phyloP scores from a whole-genome alignment of 257 asterid genomes.

The Ophiorrhiza pumila region DNA sequence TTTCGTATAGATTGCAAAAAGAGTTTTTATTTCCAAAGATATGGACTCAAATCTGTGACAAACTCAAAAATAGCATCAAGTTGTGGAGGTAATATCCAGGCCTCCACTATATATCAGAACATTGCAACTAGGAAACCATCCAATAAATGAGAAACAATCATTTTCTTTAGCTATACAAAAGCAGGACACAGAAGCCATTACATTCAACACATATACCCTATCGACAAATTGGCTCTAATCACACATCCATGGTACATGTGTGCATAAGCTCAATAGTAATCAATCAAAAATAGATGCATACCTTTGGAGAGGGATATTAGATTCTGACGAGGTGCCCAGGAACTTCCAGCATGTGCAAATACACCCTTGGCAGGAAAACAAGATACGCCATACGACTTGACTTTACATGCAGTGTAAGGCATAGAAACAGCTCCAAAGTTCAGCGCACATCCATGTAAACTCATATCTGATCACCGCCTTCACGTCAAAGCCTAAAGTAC shows the following conservation, averaged over 20 bases:
- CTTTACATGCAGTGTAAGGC: conserved; percentile 31
- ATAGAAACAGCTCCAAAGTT: conserved; percentile 35
- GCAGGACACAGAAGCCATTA: not conserved
- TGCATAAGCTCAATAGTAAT: not conserved
- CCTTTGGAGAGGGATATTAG: conserved; percentile 33
- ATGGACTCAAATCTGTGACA: not conserved
- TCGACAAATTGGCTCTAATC: not conserved
- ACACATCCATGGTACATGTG: not conserved
- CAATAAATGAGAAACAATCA: not conserved
- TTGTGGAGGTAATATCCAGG: not conserved
- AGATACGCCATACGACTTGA: conserved; percentile 20
- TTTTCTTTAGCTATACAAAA: not conserved
- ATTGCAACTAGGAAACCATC: not conserved
- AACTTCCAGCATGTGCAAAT: conserved; percentile 24
- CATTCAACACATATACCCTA: not conserved
- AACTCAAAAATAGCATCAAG: not conserved
- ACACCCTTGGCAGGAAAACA: conserved; percentile 21
- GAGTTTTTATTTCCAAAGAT: not conserved
- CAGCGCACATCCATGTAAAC: conserved; percentile 41
- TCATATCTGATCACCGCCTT: conserved; percentile 43
- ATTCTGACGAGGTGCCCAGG: conserved; percentile 23
- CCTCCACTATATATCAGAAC: not conserved
- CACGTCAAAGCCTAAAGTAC: conserved; percentile 5
- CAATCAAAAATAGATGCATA: conserved; percentile 19
- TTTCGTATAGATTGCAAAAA: not conserved